Evolutionary conservation across 2,329 filamentous ascomycete genomes (phyloP), one percentile per base, ranked within the genome.

Genomic region (Calonectria multiphialidica): DNA sequence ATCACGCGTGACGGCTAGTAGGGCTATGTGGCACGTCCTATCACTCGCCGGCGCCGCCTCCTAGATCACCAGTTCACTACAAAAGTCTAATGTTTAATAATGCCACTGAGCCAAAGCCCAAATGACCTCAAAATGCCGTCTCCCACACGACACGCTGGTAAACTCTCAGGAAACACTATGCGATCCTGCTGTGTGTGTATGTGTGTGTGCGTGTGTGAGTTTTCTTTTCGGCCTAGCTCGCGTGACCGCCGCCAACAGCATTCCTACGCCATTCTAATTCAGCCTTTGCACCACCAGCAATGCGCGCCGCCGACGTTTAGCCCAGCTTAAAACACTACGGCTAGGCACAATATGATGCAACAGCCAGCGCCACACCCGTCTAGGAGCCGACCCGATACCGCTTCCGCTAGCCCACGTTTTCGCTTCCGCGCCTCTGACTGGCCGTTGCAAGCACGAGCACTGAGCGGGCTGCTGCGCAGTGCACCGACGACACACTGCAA

Each of bases 401-500:
- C 69, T 85, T 75, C 55, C 83, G 83, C 47, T 84, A 67, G 0
- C 88, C 88, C 18, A 87, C 74, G 2, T 80, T 74, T 2, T 77
- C 78, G 0, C 67, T 73, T 10, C 73, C 74, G 7, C 75, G 73
- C 5, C 72, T 57, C 44, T 78, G 66, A 44, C 82, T 83, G 23
- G 88, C 88, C 47, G 87, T 86, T 0, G 89, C 87, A 3, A 90
- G n/a, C n/a, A n/a, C n/a, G n/a, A n/a, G n/a, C n/a, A n/a, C n/a
- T n/a, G 35, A 95, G 80, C 2, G 95, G 83, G 59, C 90, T 91
- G 83, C 94, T 95, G 78, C 94, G 91, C 55, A 95, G 82, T 0
- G 91, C 93, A 1, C 93, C 93, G 0, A 93, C 94, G 0, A 94
- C 86, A 0, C 93, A 93, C 80, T 96, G 94, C 68, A 91, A 87